Evolutionary conservation across 2,329 filamentous ascomycete genomes (phyloP).

Genomic region (Aphanocladium album): DNA sequence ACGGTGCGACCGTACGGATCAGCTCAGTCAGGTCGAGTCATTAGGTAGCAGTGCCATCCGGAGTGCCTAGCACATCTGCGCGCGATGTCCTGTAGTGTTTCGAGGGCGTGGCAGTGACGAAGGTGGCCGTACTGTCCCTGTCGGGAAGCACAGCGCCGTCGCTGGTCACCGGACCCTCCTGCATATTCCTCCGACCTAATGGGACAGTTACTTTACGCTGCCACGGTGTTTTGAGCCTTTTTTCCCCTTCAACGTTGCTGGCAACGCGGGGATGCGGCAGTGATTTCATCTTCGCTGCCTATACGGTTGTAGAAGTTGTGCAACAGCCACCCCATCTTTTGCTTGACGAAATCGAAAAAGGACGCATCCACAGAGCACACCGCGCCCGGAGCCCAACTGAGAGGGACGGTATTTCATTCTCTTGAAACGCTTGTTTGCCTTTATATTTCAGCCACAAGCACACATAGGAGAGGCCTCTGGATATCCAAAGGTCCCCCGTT

Average conservation of each 20-base stretch:
- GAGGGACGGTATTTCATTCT: not conserved
- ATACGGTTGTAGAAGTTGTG: constrained; percentile 1
- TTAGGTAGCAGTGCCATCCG: constrained; percentile 7
- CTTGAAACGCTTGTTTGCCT: constrained; percentile 3
- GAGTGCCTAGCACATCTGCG: not conserved
- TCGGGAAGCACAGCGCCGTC: constrained; percentile 5
- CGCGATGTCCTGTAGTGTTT: constrained; percentile 5
- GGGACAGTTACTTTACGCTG: constrained; percentile 2
- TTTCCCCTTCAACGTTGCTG: not conserved
- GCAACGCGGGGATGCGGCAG: not conserved
- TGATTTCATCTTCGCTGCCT: constrained; percentile 3
- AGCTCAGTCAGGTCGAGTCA: constrained; percentile 4
- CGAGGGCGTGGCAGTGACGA: constrained; percentile 2
- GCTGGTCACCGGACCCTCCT: constrained; percentile 12
- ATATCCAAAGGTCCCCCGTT: not conserved
- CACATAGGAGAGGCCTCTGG: not conserved
- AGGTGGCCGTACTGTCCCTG: not conserved
- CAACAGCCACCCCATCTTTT: not conserved
- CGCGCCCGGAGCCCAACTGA: not conserved
- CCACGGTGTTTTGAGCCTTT: not conserved
- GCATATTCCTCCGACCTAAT: constrained; percentile 7
- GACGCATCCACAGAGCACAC: not conserved
- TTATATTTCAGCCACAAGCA: not conserved
- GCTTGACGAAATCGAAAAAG: not conserved
- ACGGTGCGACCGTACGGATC: constrained; percentile 1